A percentile compares a stretch with the other conserved stretches of the same genome.
Conservation (phyloP, 306 rosid genomes). For the Cucumis hystrix region DNA sequence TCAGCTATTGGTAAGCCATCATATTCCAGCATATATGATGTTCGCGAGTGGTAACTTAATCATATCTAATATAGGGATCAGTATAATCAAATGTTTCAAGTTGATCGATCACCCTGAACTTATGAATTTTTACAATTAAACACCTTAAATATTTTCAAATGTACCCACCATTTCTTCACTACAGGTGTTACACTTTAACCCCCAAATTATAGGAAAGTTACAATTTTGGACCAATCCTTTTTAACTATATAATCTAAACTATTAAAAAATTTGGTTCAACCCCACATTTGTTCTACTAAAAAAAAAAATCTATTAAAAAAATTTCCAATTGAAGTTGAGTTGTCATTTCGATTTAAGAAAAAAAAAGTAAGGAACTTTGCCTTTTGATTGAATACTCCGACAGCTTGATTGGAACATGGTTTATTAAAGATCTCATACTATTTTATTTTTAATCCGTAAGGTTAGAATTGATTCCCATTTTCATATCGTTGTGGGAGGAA, state of each 20-base stretch:
- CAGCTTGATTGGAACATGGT: neutral
- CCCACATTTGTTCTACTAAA: too few relatives aligned
- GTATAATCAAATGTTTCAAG: neutral
- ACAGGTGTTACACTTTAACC: neutral
- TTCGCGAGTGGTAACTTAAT: neutral
- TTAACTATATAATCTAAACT: neutral
- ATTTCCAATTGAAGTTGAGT: neutral
- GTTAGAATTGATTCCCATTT: neutral
- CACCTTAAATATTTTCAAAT: neutral
- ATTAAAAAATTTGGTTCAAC: neutral
- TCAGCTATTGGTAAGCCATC: conserved; percentile 45
- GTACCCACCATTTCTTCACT: neutral
- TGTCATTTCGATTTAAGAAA: neutral
- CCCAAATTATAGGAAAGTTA: neutral
- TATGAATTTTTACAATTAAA: neutral
- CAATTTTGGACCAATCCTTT: neutral
- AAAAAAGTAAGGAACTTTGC: neutral
- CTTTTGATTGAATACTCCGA: neutral
- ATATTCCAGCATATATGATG: neutral
- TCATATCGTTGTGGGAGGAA: neutral
- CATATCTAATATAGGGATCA: neutral
- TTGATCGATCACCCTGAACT: neutral
- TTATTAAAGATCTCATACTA: neutral
- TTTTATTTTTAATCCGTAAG: neutral
- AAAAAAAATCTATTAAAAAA: too few relatives aligned